Base-by-base conservation (phyloP, 345 rosid genomes). In the Eucalyptus globulus region DNA sequence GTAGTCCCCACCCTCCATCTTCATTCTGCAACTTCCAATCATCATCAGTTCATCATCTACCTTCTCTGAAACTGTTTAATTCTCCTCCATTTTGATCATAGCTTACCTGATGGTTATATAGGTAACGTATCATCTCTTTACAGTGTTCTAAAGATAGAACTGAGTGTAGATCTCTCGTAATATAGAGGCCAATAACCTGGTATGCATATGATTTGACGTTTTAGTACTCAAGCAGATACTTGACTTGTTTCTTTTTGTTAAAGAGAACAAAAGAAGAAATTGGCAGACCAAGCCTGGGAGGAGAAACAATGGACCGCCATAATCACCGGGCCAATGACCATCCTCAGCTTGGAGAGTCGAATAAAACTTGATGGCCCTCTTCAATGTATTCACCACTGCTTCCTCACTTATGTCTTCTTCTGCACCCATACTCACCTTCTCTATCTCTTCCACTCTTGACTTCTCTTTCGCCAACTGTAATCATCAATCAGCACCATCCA, bases 1-100 rank as follows among this genome's bases (percentile, higher is more conserved):
- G 95, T 31, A 95, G 86, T 86, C 97, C 98, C 96, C 97, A 93
- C 21, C 95, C 95, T 89, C 96, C 97, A 88, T 96, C 98, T 89
- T 94, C 95, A 50, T 95, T 96, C 97, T 96, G 93, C 51, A 29
- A 81, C 69, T 60, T n/a, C 34, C 72, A n/a, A 65, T 65, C 72
- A 29, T 6, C 72, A 14, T 65, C 72, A 65, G 72, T 65, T 29
- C 72, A 65, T 29, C 72, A 65, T 65, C 72, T n/a, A 65, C 69
- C 15, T 13, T 62, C 34, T 62, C 1, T 6, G 69, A 62, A 62
- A 62, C 69, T 62, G 31, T 62, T 62, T 27, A 27, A 29, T 7
- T 62, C 62, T 22, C 62, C 27, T 22, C 27, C 62, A 24, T 9
- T 60, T n/a, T 65, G 40, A 27, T 86, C 87, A 86, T 27, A 86